phyloP scores from a whole-genome alignment of 345 rosid genomes.

The Murraya koenigii region DNA sequence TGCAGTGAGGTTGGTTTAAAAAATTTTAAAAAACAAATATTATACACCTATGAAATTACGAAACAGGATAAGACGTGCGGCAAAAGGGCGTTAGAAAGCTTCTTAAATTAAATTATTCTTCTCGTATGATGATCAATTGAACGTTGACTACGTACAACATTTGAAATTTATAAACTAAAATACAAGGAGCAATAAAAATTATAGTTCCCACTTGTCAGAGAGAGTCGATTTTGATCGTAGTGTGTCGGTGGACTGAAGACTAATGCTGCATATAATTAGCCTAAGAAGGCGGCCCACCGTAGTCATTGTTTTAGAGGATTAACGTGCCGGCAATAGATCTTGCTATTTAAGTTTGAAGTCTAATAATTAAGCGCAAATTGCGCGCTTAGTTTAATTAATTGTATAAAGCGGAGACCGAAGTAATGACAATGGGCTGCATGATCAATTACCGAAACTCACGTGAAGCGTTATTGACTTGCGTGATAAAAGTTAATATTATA shows the following conservation, averaged over 20 bases:
- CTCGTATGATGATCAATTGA: no score
- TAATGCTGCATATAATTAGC: background rate
- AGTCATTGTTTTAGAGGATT: conserved; percentile 1
- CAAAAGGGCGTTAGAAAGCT: no score
- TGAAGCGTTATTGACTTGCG: background rate
- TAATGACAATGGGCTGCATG: background rate
- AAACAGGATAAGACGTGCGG: no score
- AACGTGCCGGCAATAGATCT: background rate
- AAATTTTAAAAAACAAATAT: no score
- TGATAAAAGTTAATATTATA: background rate
- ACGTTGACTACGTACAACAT: background rate
- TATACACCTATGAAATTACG: no score
- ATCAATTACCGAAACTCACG: background rate
- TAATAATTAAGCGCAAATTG: conserved; percentile 6
- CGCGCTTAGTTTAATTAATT: background rate
- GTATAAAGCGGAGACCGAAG: background rate
- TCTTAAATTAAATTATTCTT: no score
- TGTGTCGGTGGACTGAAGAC: background rate
- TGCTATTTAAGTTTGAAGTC: background rate
- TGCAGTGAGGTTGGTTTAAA: no score
- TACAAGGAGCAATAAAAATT: background rate
- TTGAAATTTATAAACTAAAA: background rate
- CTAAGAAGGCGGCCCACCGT: background rate
- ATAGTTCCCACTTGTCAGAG: no score
- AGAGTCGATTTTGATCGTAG: no score